Base-by-base conservation (phyloP, 2,329 filamentous ascomycete genomes). In the Claviceps maximensis region DNA sequence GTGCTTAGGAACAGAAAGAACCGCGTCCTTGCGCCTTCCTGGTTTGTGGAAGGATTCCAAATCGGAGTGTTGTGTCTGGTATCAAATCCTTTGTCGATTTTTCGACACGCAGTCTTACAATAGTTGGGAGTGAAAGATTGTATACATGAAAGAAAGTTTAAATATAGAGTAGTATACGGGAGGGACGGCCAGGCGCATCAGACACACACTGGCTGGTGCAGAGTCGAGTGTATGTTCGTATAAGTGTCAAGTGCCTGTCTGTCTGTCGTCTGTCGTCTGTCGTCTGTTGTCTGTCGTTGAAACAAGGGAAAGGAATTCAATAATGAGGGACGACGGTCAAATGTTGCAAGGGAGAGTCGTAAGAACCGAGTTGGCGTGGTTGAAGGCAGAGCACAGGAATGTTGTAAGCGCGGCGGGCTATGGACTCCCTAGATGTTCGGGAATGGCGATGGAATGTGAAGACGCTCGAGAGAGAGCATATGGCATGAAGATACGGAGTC, bases 241-340 rank as follows among this genome's bases (percentile, higher is more conserved):
- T 45, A 41, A 41, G 40, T 38, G 50, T n/a, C n/a, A n/a, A n/a
- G n/a, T n/a, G n/a, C n/a, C n/a, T n/a, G n/a, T n/a, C n/a, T n/a
- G n/a, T n/a, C n/a, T n/a, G n/a, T n/a, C n/a, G n/a, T n/a, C n/a
- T n/a, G n/a, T n/a, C n/a, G n/a, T n/a, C n/a, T n/a, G n/a, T n/a
- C n/a, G n/a, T n/a, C n/a, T n/a, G n/a, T n/a, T n/a, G n/a, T 52
- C 27, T 47, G 46, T 33, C 19, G 50, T 50, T 47, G 54, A 50
- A 50, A 54, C 50, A 52, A 55, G 53, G 52, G 52, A 53, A 49
- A 55, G 57, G 57, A 58, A 57, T 57, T 55, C 57, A 51, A 56
- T 55, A 44, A 52, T 45, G 13, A 55, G 53, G 23, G 51, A 51
- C 51, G 21, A 25, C 47, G 42, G 51, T 17, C 44, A 9, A 19